phyloP scores from a whole-genome alignment of 495 filamentous ascomycete species.

The Penicillium verhagenii region DNA sequence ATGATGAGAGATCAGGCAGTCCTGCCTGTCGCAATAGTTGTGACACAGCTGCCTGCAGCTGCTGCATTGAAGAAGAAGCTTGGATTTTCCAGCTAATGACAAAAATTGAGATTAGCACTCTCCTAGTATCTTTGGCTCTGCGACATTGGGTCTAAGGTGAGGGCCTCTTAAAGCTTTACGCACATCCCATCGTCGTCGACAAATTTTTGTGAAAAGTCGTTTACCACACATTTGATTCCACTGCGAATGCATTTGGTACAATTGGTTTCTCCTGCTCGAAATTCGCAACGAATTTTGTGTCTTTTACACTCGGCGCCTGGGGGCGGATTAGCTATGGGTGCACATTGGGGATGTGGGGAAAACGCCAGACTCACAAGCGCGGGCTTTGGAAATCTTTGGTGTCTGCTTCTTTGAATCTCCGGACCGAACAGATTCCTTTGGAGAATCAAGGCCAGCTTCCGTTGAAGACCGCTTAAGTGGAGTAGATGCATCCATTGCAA shows the following conservation, averaged over 20 bases:
- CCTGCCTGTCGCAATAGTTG: conserved; percentile 43
- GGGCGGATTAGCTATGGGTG: conserved; percentile 2
- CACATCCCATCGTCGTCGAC: conserved; percentile 48
- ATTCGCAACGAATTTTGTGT: conserved; percentile 50
- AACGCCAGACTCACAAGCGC: conserved; percentile 39
- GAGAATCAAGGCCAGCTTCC: conserved; percentile 39
- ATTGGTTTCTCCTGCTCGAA: conserved; percentile 40
- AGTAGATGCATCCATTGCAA: conserved; percentile 25
- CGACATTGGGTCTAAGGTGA: no score
- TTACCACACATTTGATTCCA: conserved; percentile 48
- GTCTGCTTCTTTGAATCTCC: conserved; percentile 20
- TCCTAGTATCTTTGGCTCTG: background rate
- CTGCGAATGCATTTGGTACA: conserved; percentile 48
- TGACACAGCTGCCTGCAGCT: conserved; percentile 45
- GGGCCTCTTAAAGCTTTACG: conserved; percentile 13
- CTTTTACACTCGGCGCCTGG: conserved; percentile 49
- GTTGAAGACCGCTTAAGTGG: conserved; percentile 44
- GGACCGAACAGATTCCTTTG: conserved; percentile 23
- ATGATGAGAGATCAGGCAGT: conserved; percentile 42
- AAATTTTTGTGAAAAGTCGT: conserved; percentile 51
- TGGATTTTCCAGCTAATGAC: conserved; percentile 44
- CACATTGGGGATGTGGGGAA: conserved; percentile 14
- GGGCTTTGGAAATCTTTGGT: conserved; percentile 48
- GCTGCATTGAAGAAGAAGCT: conserved; percentile 39
- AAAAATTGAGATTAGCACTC: background rate